A percentile compares a stretch with the other conserved stretches of the same genome.
phyloP scores from a whole-genome alignment of 164 flowering plant genomes.

The Warburgia ugandensis region DNA sequence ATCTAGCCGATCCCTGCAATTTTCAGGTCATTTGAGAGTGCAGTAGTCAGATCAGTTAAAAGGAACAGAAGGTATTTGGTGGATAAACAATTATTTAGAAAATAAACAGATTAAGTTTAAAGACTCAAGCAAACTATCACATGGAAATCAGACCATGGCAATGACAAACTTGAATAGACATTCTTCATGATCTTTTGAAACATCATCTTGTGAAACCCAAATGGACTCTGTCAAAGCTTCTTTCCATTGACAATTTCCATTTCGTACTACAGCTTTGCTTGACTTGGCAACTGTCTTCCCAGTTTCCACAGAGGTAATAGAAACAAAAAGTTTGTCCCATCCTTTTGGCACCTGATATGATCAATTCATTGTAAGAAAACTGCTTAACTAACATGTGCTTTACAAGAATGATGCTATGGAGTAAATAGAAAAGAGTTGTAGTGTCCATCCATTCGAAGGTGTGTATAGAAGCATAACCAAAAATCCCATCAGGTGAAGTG shows the following conservation, averaged over 20 bases:
- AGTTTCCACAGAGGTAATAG: conserved; percentile 36
- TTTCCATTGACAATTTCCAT: conserved; percentile 54
- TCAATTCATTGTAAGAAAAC: background rate
- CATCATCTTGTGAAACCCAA: conserved; percentile 33
- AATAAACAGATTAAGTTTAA: conserved; percentile 1
- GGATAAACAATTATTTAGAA: background rate
- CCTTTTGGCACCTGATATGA: conserved; percentile 53
- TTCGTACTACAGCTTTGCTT: conserved; percentile 35
- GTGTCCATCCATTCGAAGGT: no score
- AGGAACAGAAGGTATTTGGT: background rate
- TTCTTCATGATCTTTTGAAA: conserved; percentile 32
- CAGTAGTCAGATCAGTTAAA: background rate
- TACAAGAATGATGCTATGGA: background rate
- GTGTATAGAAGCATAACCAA: background rate
- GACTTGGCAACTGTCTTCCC: conserved; percentile 46
- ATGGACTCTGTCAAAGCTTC: conserved; percentile 52
- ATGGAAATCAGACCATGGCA: conserved; percentile 30
- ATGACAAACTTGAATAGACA: conserved; percentile 38
- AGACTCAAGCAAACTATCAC: background rate
- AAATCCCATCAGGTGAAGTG: background rate
- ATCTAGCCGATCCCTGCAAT: conserved; percentile 49
- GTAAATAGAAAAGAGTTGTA: background rate
- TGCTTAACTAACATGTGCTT: background rate
- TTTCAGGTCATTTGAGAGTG: conserved; percentile 1
- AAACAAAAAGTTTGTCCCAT: conserved; percentile 59